These are phyloP conservation scores for Lojkania enalia DNA, from an alignment of 2,329 filamentous ascomycete genomes.

Conservation along the genomic window DNA sequence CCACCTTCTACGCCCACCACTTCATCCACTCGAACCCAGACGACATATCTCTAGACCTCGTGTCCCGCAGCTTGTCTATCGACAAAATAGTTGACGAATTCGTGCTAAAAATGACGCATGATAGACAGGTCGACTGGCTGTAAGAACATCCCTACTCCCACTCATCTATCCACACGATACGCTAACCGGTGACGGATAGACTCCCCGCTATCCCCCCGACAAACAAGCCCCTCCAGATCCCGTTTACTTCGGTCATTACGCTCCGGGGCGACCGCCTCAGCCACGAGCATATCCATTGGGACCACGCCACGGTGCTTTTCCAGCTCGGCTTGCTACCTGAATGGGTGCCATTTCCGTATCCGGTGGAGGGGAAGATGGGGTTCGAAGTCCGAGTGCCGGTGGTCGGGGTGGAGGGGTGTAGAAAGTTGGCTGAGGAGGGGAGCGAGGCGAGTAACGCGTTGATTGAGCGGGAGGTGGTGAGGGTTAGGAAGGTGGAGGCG, in stretches of 20 bases:
- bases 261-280: slow-evolving; percentile 69
- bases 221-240: slow-evolving; percentile 53
- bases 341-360: slow-evolving; percentile 62
- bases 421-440: slow-evolving; percentile 57
- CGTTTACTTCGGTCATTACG: slow-evolving; percentile 67
- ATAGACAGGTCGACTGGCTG: slow-evolving; percentile 39
- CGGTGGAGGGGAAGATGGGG: slow-evolving; percentile 35
- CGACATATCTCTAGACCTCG: slow-evolving; percentile 68
- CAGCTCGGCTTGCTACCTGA: slow-evolving; percentile 67
- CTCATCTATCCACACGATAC: slow-evolving; percentile 32
- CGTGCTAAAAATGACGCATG: slow-evolving; percentile 40
- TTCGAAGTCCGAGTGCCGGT: slow-evolving; percentile 66
- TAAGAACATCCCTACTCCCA: slow-evolving; percentile 60
- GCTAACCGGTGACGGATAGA: too few species aligned
- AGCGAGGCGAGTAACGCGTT: slow-evolving; percentile 59
- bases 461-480: slow-evolving; percentile 47
- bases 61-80: slow-evolving; percentile 71
- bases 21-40: slow-evolving; percentile 75
- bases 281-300: slow-evolving; percentile 73
- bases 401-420: slow-evolving; percentile 58
- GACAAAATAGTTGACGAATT: slow-evolving; percentile 62
- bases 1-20: slow-evolving; percentile 70
- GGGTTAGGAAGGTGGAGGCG: too few species aligned
- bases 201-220: slow-evolving; percentile 42
- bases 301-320: slow-evolving; percentile 64